Evolutionary conservation across 73 alveolate genomes (phyloP), one percentile per base, ranked within the genome.

Genomic region (Uronychia setigera): DNA sequence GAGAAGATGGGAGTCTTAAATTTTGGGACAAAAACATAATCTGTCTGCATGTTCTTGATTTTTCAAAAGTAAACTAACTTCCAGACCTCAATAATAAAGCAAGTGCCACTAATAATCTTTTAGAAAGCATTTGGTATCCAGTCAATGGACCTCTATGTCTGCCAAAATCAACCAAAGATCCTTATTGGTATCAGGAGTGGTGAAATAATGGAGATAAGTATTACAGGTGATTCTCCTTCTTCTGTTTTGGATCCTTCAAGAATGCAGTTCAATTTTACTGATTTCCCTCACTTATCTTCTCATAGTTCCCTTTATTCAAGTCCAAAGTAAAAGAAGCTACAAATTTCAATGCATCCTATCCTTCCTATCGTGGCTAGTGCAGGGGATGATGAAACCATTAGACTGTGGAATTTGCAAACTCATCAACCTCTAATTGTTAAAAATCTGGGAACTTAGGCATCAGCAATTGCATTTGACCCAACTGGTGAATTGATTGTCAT

Each of bases 1-100:
- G 99, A 75, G 99, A 96, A 78, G 99, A 96, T 92, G 99, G 97
- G 27, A 81, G 82, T 32, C 84, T 96, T 1, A 96, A 96, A 84
- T 85, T 96, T 31, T 96, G 99, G 99, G 99, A 96, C 84, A 85
- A 94, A 1, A 89, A 88, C 60, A 28, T 84, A 11, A 19, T 32
- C 76, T 91, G 83, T 29, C 32, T 84, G 0, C 32, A 89, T 74
- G 75, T n/a, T 1, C 31, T 89, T 29, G 88, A 84, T 79, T 57
- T 89, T 76, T 31, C 79, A 32, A 33, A 80, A 26, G 76, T 84
- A 0, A 59, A 82, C 25, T 60, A 81, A 26, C n/a, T 80, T 14
- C 60, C 60, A 27, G 89, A 84, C 60, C 74, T 84, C 0, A 80
- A 80, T 29, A 80, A 84, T 29, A 29, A 33, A 19, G 67, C 19